Evolutionary conservation across 2,329 filamentous ascomycete genomes (phyloP), one percentile per base, ranked within the genome.

Genomic region (Penicillium sp.): DNA sequence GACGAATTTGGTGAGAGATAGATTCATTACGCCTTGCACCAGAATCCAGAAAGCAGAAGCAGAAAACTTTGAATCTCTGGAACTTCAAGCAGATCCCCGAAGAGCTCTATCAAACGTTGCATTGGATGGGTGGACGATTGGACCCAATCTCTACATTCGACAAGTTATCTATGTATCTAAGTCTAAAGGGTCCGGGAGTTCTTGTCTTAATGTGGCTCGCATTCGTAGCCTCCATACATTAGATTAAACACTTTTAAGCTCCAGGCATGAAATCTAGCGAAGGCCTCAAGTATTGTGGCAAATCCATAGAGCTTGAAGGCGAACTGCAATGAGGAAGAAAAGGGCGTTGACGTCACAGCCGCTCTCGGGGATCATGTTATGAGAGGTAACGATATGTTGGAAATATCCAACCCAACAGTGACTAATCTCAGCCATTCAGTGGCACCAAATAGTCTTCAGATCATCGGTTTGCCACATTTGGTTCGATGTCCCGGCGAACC

Each of bases 401-500:
- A 47, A 33, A 2, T 10, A 3, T 11, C 7, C 6, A 47, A 33
- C 7, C 18, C 9, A 31, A 10, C 31, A 19, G 46, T 49, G 46
- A 49, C 46, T 49, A 49, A 49, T 49, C 27, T 19, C 18, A 2
- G 24, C 13, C 18, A 19, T 4, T 46, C 31, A 16, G 46, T 49
- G 31, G 46, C 46, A 35, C 46, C 16, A 35, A 49, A 35, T 49
- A 49, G 46, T 49, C 46, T 49, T 49, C 35, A 49, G 24, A 49
- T 49, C 46, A 49, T 49, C 14, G 27, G 11, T 51, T 51, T 39
- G 49, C 49, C 49, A 51, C 49, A 22, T 24, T 11, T 37, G n/a
- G 24, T 35, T 14, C 14, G 18, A 37, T 35, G 47, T 50, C 24
- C 31, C 47, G 19, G 19, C 19, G 33, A 51, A 27, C 33, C 49